Conservation (phyloP, 441 rosid genomes). For the Gossypium davidsonii region DNA sequence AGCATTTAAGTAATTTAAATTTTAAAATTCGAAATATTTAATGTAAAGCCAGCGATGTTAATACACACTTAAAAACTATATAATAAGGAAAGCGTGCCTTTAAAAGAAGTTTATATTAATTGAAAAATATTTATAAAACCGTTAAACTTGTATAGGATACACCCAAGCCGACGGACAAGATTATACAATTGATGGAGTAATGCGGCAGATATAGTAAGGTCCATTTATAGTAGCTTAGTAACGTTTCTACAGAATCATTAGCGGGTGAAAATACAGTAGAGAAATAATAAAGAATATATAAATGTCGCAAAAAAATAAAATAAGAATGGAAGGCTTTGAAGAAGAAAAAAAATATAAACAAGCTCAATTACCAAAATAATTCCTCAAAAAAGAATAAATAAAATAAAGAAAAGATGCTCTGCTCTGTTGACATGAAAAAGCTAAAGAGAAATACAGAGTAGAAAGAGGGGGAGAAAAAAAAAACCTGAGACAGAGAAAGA, state of each 20-base stretch:
- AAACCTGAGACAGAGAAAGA: not conserved
- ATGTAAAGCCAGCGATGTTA: not conserved
- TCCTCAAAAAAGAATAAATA: not conserved
- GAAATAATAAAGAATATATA: not conserved
- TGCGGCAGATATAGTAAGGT: not conserved
- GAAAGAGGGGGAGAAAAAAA: conserved; percentile 3
- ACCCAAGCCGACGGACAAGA: not conserved
- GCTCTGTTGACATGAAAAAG: conserved; percentile 23
- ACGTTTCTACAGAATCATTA: not conserved
- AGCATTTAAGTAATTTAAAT: not conserved
- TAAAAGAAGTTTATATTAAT: conserved; percentile 2
- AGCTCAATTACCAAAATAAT: not conserved
- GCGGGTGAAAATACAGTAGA: not conserved
- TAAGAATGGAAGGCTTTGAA: not conserved
- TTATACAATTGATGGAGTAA: not conserved
- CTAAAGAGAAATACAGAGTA: conserved; percentile 28
- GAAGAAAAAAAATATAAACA: not conserved
- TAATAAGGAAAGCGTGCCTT: not conserved
- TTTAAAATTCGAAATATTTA: not conserved
- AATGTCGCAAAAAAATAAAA: not conserved
- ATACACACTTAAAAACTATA: not conserved
- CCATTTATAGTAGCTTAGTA: not conserved
- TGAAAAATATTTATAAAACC: not conserved
- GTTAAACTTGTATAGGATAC: not conserved
- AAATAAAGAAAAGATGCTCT: conserved; percentile 17